Percentiles rank a stretch among this genome's conserved stretches.
Evolutionary conservation across 345 rosid species (phyloP).

Genomic region (Syzygium grande): DNA sequence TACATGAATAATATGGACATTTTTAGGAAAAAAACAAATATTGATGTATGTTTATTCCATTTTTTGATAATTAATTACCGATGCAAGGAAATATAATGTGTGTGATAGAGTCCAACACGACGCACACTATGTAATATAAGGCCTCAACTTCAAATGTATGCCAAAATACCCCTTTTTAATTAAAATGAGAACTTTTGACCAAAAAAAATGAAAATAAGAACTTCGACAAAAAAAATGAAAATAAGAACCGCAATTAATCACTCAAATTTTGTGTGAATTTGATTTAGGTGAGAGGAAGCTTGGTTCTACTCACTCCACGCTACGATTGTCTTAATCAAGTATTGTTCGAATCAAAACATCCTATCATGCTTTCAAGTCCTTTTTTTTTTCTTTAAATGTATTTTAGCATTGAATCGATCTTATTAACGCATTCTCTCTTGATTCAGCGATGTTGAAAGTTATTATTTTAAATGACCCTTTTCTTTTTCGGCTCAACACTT

Average conservation of each 20-base stretch:
- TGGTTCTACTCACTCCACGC: not conserved
- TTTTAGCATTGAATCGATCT: not conserved
- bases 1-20: not conserved
- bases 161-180: not conserved
- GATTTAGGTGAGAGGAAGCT: not conserved
- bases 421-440: not conserved
- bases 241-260: not conserved
- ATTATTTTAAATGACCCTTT: not conserved
- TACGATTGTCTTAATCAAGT: not conserved
- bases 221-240: too few species aligned
- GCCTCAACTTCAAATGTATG: not conserved
- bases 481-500: not conserved
- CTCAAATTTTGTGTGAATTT: not conserved
- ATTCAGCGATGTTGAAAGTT: not conserved
- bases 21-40: not conserved
- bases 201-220: too few species aligned
- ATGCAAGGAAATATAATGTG: too few species aligned
- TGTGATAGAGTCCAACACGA: not conserved
- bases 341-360: not conserved
- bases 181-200: not conserved
- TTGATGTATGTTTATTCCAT: not conserved
- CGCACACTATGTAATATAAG: not conserved
- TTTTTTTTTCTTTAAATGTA: not conserved
- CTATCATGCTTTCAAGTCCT: not conserved
- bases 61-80: too few species aligned